Percentiles rank a stretch among this genome's conserved stretches.
Evolutionary conservation across 768 basidiomycete species (phyloP).

Genomic region (Lanmaoa rubissima): DNA sequence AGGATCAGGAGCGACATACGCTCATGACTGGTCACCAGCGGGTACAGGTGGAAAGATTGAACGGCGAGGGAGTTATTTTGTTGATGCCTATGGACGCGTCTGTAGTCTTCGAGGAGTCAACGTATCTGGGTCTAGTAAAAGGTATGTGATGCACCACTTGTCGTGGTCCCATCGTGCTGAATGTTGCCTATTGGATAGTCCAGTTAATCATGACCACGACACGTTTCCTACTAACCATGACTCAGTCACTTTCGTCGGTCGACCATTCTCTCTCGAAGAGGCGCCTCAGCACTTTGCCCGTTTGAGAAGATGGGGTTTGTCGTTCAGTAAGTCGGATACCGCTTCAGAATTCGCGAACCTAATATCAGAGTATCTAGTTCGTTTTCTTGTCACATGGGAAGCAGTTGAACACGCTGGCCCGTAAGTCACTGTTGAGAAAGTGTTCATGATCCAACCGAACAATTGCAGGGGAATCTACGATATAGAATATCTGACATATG

Average conservation of each 20-base stretch:
- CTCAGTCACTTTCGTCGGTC: slow-evolving; percentile 78
- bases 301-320: slow-evolving; percentile 82
- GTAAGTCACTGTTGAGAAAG: slow-evolving; percentile 47
- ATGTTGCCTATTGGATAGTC: slow-evolving; percentile 40
- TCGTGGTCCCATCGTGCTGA: slow-evolving; percentile 21
- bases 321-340: slow-evolving; percentile 62
- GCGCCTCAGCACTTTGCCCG: slow-evolving; percentile 82
- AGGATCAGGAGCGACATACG: slow-evolving; percentile 52
- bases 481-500: slow-evolving; percentile 74
- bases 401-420: slow-evolving; percentile 91
- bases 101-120: slow-evolving; percentile 85
- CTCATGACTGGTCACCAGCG: slow-evolving; percentile 68
- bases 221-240: slow-evolving; percentile 65
- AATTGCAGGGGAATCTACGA: slow-evolving; percentile 76
- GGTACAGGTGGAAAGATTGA: slow-evolving; percentile 56
- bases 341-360: not conserved
- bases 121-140: slow-evolving; percentile 78
- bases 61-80: slow-evolving; percentile 74
- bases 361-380: slow-evolving; percentile 45
- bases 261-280: slow-evolving; percentile 89
- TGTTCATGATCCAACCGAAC: not conserved
- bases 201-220: slow-evolving; percentile 63
- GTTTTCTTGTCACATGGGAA: slow-evolving; percentile 96
- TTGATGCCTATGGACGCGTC: slow-evolving; percentile 78
- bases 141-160: slow-evolving; percentile 40